These are phyloP conservation scores for Arabidopsis hybrid DNA, from an alignment of 441 rosid genomes.

Conservation along the genomic window DNA sequence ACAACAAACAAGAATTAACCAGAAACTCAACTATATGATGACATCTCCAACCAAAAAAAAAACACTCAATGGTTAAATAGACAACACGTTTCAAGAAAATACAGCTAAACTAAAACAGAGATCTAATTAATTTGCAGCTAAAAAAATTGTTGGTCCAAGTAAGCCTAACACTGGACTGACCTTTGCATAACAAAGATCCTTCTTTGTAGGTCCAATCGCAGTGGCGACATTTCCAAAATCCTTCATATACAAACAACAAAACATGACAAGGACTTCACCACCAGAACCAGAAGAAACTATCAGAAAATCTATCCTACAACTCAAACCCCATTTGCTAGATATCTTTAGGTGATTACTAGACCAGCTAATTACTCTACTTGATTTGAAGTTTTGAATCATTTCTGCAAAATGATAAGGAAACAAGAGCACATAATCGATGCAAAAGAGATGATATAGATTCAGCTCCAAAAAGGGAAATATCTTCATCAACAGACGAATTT, in stretches of 20 bases:
- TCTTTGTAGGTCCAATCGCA: conserved; percentile 65
- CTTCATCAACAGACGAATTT: no score
- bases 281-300: conserved; percentile 12
- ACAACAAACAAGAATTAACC: conserved; percentile 30
- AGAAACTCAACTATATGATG: conserved; percentile 29
- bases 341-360: neutral
- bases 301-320: conserved; percentile 14
- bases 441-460: neutral
- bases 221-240: conserved; percentile 78
- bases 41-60: conserved; percentile 14
- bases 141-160: conserved; percentile 9
- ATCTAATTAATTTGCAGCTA: neutral
- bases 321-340: neutral
- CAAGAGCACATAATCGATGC: neutral
- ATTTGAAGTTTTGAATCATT: conserved; percentile 4
- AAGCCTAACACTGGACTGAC: conserved; percentile 52
- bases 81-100: neutral
- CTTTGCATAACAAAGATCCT: conserved; percentile 50
- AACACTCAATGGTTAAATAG: conserved; percentile 4
- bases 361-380: conserved; percentile 1
- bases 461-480: neutral
- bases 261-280: conserved; percentile 38
- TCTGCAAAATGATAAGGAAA: neutral
- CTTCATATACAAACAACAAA: conserved; percentile 57
- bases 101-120: conserved; percentile 3